Base-by-base conservation (phyloP, 345 rosid genomes). In the Populus alba region DNA sequence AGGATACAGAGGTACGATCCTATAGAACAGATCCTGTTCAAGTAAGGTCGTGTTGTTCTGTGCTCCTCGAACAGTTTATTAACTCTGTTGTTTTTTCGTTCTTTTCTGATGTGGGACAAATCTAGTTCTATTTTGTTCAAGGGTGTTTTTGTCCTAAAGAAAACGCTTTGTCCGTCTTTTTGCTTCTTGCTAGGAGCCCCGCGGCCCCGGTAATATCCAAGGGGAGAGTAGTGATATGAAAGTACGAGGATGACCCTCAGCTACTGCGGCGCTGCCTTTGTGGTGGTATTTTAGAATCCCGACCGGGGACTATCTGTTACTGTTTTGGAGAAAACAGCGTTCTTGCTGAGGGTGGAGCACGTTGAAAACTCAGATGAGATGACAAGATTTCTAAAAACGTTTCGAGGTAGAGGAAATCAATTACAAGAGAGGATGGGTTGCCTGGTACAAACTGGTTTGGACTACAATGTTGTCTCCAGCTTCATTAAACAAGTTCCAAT, bases 351-450 rank as follows among this genome's bases (percentile, higher is more conserved):
- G 62, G 59, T 94, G 69, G 98, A 97, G 9, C 90, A 87, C 59
- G 76, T 86, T 55, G 98, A 94, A 74, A 92, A 90, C 88, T 90
- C 97, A 0, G 98, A 93, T 59, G 97, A 93, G 86, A 90, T 93
- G 92, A 77, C 81, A 57, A 89, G 80, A 75, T 94, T 97, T 70
- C 77, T 85, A 77, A 91, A 84, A 79, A 83, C 82, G 87, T 94
- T 92, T 74, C 85, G 95, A 80, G 97, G 97, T 53, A 87, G 95
- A 83, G 97, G 94, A 31, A 94, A 92, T 85, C 94, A 88, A 72
- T 78, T 94, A 65, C 97, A 91, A 84, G 98, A 94, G 89, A 91
- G 98, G 80, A 91, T 89, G 62, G 90, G 92, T 84, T 94, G 94
- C 83, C 86, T 94, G 11, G 86, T 91, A 67, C 75, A 83, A 72